These are phyloP conservation scores for Arbutus unedo DNA, from an alignment of 148 eudicot species.

Conservation along the genomic window DNA sequence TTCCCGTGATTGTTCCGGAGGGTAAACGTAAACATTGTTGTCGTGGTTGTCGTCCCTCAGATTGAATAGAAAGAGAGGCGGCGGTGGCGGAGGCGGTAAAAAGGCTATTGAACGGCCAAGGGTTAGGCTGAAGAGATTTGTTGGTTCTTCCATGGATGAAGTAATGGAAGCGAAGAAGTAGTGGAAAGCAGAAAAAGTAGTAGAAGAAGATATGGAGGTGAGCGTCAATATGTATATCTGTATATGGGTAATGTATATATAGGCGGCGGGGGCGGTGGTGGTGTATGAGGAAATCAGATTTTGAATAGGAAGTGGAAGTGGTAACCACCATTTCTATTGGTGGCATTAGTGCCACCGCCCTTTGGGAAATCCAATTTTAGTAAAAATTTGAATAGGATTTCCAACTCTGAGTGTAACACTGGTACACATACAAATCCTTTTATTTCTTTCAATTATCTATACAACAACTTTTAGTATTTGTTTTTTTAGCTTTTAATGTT, in stretches of 20 bases:
- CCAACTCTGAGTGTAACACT: too few species aligned
- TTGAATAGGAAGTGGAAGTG: neutral
- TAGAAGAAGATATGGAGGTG: neutral
- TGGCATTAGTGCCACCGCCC: neutral
- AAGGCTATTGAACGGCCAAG: neutral
- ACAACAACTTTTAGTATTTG: too few species aligned
- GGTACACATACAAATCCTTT: too few species aligned
- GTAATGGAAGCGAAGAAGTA: neutral
- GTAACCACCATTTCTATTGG: neutral
- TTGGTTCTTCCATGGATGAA: neutral
- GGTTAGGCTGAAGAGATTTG: neutral
- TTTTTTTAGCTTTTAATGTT: too few species aligned
- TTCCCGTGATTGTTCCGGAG: neutral
- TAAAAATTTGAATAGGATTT: too few species aligned
- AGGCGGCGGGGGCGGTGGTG: neutral
- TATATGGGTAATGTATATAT: too few species aligned
- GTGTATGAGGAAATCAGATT: neutral
- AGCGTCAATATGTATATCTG: too few species aligned
- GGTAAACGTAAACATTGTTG: too few species aligned
- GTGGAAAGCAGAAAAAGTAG: neutral
- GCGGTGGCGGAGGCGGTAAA: too few species aligned
- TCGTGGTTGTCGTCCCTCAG: too few species aligned
- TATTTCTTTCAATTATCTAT: too few species aligned
- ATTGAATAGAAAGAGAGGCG: too few species aligned
- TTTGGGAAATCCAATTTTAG: neutral